phyloP scores from a whole-genome alignment of 83 land plant genomes.

The Isoetes engelmannii region DNA sequence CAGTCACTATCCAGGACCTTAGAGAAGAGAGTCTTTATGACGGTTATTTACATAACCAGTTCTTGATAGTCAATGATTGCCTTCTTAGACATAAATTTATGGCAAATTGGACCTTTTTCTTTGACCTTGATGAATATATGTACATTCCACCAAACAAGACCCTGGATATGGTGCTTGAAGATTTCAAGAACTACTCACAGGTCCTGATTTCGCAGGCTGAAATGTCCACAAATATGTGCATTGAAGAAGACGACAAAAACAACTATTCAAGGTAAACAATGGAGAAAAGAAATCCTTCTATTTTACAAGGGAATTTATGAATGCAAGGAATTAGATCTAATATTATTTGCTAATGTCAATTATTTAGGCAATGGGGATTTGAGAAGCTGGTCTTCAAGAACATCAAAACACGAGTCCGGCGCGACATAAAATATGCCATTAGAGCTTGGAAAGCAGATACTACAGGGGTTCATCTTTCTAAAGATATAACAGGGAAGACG shows the following conservation, averaged over 20 bases:
- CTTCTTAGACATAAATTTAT: neutral
- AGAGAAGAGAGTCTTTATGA: neutral
- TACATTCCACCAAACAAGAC: neutral
- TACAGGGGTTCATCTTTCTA: neutral
- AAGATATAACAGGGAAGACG: neutral
- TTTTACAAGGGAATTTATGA: neutral
- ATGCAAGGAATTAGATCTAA: neutral
- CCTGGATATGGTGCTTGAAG: neutral
- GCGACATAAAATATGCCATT: neutral
- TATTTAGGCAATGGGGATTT: neutral
- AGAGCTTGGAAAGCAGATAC: neutral
- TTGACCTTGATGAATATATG: neutral
- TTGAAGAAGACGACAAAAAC: neutral
- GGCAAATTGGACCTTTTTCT: slow-evolving; percentile 1
- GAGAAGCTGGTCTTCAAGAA: neutral
- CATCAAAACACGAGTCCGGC: neutral
- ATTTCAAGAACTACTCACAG: neutral
- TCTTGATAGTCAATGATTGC: neutral
- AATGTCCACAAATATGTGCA: neutral
- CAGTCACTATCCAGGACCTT: neutral
- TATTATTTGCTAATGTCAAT: neutral
- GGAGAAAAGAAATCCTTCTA: neutral
- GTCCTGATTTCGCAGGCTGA: neutral
- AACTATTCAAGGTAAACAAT: neutral
- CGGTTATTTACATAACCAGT: neutral